Evolutionary conservation across 2,329 filamentous ascomycete species (phyloP).

Genomic region (Penicillium sp.): DNA sequence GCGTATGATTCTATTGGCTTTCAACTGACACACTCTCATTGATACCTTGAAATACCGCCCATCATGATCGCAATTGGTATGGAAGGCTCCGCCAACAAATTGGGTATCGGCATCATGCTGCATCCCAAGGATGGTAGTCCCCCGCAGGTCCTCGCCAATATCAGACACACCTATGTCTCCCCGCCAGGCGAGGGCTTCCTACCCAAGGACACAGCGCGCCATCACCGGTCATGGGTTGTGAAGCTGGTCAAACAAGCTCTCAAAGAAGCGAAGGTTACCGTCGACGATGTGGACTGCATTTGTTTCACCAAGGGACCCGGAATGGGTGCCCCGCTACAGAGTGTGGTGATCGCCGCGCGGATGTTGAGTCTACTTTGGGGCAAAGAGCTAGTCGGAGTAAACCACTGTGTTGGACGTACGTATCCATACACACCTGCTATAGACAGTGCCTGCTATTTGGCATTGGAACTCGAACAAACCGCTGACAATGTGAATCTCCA

Average conservation of each 20-base stretch:
- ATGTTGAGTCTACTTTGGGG: conserved; percentile 75
- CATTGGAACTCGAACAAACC: not conserved
- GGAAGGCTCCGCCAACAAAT: conserved; percentile 96
- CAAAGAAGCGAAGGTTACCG: conserved; percentile 53
- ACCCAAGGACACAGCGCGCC: conserved; percentile 87
- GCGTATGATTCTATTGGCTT: not conserved
- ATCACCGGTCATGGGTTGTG: conserved; percentile 81
- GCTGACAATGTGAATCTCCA: conserved; percentile 15
- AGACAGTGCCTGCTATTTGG: not conserved
- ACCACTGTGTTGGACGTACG: conserved; percentile 84
- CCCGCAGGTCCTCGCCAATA: conserved; percentile 73
- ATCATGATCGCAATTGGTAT: conserved; percentile 61
- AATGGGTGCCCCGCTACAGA: conserved; percentile 87
- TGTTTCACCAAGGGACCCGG: conserved; percentile 94
- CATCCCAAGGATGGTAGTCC: conserved; percentile 52
- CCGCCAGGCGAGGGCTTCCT: conserved; percentile 90
- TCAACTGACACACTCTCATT: not conserved
- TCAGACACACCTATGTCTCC: conserved; percentile 85
- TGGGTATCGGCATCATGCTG: conserved; percentile 83
- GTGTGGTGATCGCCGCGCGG: conserved; percentile 75
- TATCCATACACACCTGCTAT: not conserved
- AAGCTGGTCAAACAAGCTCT: conserved; percentile 71
- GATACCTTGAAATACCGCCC: not conserved
- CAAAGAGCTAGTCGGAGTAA: conserved; percentile 84
- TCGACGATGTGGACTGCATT: conserved; percentile 72